These are phyloP conservation scores for Capsicum baccatum DNA, from an alignment of 257 asterid species.

Conservation along the genomic window DNA sequence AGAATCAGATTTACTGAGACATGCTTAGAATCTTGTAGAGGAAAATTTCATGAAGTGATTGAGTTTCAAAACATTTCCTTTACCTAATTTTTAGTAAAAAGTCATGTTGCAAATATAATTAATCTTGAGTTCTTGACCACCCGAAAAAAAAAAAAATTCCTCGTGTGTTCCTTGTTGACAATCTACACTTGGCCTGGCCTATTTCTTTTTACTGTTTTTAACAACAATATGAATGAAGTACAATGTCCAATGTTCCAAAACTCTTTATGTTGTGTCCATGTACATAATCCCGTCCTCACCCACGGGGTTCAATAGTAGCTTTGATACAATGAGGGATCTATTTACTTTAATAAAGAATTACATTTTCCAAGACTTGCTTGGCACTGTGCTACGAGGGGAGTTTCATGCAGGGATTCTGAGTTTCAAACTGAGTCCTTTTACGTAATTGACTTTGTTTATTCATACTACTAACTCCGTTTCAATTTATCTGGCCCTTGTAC, in stretches of 20 bases:
- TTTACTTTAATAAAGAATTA: neutral
- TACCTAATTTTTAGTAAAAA: neutral
- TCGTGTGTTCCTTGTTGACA: neutral
- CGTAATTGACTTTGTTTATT: neutral
- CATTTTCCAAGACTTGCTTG: neutral
- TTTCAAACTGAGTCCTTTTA: neutral
- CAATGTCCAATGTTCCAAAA: neutral
- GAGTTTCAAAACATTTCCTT: neutral
- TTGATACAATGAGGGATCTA: neutral
- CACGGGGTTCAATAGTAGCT: neutral
- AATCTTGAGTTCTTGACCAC: neutral
- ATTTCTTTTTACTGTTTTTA: neutral
- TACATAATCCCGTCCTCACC: neutral
- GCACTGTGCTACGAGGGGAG: neutral
- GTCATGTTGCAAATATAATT: neutral
- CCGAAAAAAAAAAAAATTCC: too few relatives aligned
- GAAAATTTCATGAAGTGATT: neutral
- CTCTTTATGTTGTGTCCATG: neutral
- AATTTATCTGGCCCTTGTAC: neutral
- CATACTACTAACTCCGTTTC: neutral
- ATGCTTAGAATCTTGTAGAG: neutral
- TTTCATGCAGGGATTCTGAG: conserved; percentile 1
- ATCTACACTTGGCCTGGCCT: neutral
- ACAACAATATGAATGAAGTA: neutral
- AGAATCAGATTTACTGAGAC: neutral